phyloP scores from a whole-genome alignment of 352 stramenopile genomes.

The Phytopythium ostracodes region DNA sequence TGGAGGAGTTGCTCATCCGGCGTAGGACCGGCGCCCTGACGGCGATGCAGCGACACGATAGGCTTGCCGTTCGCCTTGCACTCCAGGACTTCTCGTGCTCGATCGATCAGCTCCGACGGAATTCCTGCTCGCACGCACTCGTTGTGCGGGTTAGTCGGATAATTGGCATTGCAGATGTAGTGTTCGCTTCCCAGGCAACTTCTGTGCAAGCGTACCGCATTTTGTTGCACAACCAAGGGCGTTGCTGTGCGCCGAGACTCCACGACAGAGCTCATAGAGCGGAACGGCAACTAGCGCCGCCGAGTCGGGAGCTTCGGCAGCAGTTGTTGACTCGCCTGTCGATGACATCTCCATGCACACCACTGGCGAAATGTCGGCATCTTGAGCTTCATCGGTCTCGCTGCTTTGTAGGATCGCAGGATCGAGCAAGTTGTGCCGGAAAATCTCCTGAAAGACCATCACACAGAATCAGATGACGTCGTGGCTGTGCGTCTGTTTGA shows the following conservation, averaged over 20 bases:
- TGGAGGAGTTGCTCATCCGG: slow-evolving; percentile 36
- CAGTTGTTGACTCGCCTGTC: slow-evolving; percentile 12
- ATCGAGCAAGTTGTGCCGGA: slow-evolving; percentile 38
- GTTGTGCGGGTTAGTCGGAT: slow-evolving; percentile 7
- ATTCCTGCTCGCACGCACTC: slow-evolving; percentile 28
- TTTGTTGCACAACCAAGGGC: slow-evolving; percentile 60
- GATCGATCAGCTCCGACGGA: slow-evolving; percentile 28
- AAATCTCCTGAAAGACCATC: slow-evolving; percentile 54
- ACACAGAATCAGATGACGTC: slow-evolving; percentile 4
- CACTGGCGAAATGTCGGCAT: slow-evolving; percentile 13
- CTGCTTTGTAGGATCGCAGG: slow-evolving; percentile 9
- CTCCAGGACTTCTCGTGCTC: slow-evolving; percentile 44
- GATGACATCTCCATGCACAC: slow-evolving; percentile 61
- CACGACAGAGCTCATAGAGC: slow-evolving; percentile 56
- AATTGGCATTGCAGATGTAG: neutral
- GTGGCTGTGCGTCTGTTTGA: neutral
- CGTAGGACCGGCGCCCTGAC: slow-evolving; percentile 21
- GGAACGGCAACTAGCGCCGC: slow-evolving; percentile 25
- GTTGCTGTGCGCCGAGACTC: slow-evolving; percentile 69
- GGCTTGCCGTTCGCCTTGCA: slow-evolving; percentile 19
- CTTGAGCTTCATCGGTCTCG: neutral
- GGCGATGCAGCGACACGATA: slow-evolving; percentile 18
- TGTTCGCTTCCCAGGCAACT: neutral
- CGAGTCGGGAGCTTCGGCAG: slow-evolving; percentile 14
- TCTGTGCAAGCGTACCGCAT: slow-evolving; percentile 38